These are phyloP conservation scores for Phytopythium mirpurense DNA, from an alignment of 352 stramenopile species.

Conservation along the genomic window DNA sequence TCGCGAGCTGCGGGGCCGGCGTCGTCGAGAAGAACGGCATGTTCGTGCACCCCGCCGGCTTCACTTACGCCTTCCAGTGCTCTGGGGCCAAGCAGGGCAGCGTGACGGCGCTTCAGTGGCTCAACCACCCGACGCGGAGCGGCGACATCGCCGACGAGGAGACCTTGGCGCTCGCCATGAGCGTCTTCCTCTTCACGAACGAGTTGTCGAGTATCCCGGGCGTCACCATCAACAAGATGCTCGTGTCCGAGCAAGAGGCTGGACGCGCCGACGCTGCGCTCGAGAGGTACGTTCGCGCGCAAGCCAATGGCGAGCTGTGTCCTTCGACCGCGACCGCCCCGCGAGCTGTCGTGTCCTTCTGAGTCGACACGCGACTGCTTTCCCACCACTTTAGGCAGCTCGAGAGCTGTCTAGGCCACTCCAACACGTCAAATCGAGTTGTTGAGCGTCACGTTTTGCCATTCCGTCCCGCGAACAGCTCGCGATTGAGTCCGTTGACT, in stretches of 20 bases:
- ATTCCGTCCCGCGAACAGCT: too few relatives aligned
- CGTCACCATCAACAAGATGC: constrained; percentile 21
- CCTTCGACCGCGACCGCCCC: not conserved
- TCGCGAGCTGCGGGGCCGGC: constrained; percentile 35
- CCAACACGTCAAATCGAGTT: too few relatives aligned
- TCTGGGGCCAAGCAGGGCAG: constrained; percentile 22
- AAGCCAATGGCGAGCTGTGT: not conserved
- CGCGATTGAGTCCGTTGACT: constrained; percentile 27
- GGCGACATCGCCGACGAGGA: constrained; percentile 51
- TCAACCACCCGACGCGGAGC: constrained; percentile 41
- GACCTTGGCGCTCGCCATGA: constrained; percentile 45
- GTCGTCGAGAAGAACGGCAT: constrained; percentile 51
- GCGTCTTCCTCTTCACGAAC: constrained; percentile 52
- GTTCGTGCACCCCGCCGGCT: constrained; percentile 61
- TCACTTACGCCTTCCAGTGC: constrained; percentile 69
- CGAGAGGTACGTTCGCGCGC: constrained; percentile 29
- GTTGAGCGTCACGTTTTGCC: too few relatives aligned
- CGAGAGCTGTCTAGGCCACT: too few relatives aligned
- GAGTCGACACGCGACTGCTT: too few relatives aligned
- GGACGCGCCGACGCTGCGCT: constrained; percentile 42
- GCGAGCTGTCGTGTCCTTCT: not conserved
- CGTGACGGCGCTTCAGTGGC: constrained; percentile 50
- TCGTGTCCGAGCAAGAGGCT: constrained; percentile 39
- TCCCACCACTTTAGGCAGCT: too few relatives aligned
- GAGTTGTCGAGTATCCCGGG: constrained; percentile 37